Evolutionary conservation across 73 alveolate species (phyloP).

Genomic region (Tetrahymena thermophila): DNA sequence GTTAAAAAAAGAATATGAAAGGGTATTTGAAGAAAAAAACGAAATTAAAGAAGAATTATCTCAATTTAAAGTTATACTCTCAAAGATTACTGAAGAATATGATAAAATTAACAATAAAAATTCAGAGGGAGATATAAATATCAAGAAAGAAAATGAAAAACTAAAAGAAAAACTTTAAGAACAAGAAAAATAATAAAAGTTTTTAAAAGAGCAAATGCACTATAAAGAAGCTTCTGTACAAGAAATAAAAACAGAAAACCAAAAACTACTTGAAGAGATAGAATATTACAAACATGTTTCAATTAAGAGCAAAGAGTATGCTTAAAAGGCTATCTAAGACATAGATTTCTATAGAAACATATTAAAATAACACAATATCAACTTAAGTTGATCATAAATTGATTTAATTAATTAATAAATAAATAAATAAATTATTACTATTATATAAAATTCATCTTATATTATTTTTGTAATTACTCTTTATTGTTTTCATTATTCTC

Average conservation of each 20-base stretch:
- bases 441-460: background rate
- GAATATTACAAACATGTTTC: slow-evolving; percentile 19
- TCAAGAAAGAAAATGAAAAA: background rate
- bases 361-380: slow-evolving; percentile 17
- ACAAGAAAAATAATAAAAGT: background rate
- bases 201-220: slow-evolving; percentile 10
- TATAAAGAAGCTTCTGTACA: slow-evolving; percentile 12
- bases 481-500: background rate
- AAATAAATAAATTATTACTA: background rate
- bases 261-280: slow-evolving; percentile 8
- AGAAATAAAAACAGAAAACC: slow-evolving; percentile 8
- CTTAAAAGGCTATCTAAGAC: slow-evolving; percentile 19
- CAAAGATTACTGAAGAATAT: slow-evolving; percentile 28
- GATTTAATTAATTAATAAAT: background rate
- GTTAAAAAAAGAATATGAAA: slow-evolving; percentile 24
- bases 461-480: background rate
- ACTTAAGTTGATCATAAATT: background rate
- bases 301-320: background rate
- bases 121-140: background rate
- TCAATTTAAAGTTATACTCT: slow-evolving; percentile 16
- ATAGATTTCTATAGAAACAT: slow-evolving; percentile 34
- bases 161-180: slow-evolving; percentile 1
- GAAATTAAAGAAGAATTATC: background rate
- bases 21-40: slow-evolving; percentile 4
- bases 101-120: slow-evolving; percentile 22